These are phyloP conservation scores for Suillus ampliporus DNA, from an alignment of 768 basidiomycete genomes.

Conservation along the genomic window DNA sequence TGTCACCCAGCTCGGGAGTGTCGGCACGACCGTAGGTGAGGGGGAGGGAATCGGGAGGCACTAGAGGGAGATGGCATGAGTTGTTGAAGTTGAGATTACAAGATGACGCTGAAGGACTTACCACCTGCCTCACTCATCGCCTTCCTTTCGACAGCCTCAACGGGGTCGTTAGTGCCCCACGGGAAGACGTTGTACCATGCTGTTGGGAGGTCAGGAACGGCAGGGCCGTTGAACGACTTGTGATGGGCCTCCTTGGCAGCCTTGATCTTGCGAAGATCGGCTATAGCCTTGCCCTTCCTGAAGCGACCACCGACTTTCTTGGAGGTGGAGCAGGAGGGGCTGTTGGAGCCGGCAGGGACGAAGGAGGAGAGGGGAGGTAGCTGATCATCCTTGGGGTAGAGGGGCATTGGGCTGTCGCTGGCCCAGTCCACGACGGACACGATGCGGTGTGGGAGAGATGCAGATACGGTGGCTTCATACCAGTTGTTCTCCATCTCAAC, in stretches of 20 bases:
- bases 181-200: slow-evolving; percentile 72
- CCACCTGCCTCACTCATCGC: slow-evolving; percentile 20
- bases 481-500: slow-evolving; percentile 95
- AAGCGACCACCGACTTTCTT: slow-evolving; percentile 8
- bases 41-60: slow-evolving; percentile 5
- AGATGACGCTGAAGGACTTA: slow-evolving; percentile 10
- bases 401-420: slow-evolving; percentile 66
- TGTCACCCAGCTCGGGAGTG: slow-evolving; percentile 74
- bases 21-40: slow-evolving; percentile 35
- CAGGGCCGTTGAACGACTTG: background rate
- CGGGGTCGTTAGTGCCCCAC: slow-evolving; percentile 89
- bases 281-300: slow-evolving; percentile 20
- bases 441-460: slow-evolving; percentile 73
- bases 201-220: slow-evolving; percentile 29
- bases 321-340: slow-evolving; percentile 21
- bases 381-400: slow-evolving; percentile 21
- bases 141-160: slow-evolving; percentile 46
- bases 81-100: background rate
- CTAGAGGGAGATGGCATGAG: slow-evolving; percentile 25
- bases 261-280: slow-evolving; percentile 18
- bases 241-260: slow-evolving; percentile 21
- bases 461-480: slow-evolving; percentile 91
- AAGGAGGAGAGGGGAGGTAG: slow-evolving; percentile 35
- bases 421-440: slow-evolving; percentile 96
- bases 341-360: slow-evolving; percentile 25